These are phyloP conservation scores for Leccinum fibrillosum DNA, from an alignment of 768 basidiomycete species.

Conservation along the genomic window DNA sequence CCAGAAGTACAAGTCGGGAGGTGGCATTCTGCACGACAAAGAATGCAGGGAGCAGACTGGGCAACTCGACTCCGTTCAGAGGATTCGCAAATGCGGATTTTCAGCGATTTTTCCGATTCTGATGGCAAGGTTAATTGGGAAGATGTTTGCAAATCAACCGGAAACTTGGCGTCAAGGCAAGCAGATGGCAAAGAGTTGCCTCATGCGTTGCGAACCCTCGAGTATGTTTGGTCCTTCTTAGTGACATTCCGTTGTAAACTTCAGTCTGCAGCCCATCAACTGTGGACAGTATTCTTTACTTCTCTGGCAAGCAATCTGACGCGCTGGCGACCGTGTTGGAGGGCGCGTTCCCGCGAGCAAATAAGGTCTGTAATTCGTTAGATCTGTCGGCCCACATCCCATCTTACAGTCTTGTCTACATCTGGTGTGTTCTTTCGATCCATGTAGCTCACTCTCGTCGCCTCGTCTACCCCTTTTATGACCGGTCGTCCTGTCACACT, in stretches of 20 bases:
- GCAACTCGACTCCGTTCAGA: not conserved
- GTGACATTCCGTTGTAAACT: not conserved
- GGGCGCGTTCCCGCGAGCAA: constrained; percentile 39
- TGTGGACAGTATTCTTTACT: constrained; percentile 40
- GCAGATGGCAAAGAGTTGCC: constrained; percentile 31
- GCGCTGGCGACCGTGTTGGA: constrained; percentile 47
- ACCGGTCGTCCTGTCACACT: constrained; percentile 74
- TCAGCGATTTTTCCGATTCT: constrained; percentile 1
- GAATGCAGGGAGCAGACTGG: not conserved
- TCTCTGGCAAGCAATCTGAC: constrained; percentile 58
- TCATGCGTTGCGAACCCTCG: constrained; percentile 32
- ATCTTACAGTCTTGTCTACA: not conserved
- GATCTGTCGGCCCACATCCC: not conserved
- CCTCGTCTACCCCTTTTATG: constrained; percentile 74
- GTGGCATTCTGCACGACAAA: constrained; percentile 58
- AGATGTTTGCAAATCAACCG: constrained; percentile 43
- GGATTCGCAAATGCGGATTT: constrained; percentile 1
- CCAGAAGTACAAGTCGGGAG: constrained; percentile 64
- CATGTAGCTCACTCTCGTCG: constrained; percentile 61
- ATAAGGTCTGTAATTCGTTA: constrained; percentile 42
- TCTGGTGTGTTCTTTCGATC: not conserved
- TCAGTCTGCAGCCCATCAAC: constrained; percentile 14
- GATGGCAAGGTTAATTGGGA: constrained; percentile 44
- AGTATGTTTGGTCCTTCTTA: constrained; percentile 19
- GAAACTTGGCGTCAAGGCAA: not conserved